Evolutionary conservation across 345 rosid species (phyloP), one percentile per base, ranked within the genome.

Genomic region (Aquilaria yunnanensis): DNA sequence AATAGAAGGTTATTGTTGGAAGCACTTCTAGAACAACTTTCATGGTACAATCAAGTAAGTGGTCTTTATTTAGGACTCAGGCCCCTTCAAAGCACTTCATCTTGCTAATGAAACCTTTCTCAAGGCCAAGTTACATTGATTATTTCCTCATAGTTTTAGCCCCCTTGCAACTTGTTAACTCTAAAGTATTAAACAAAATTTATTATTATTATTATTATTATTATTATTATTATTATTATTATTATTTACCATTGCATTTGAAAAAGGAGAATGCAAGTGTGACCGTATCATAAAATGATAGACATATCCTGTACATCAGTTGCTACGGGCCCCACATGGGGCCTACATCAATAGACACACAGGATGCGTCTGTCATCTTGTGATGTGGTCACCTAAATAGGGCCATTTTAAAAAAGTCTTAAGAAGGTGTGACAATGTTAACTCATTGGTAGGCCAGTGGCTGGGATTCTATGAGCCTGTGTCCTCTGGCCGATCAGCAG

Each of bases 351-450:
- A 23, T 23, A 1, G 23, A 23, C 23, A 23, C 23, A 0, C 23
- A 23, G 23, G 23, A 23, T 23, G 23, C 23, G 23, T 23, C 23
- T 23, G 1, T 23, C 23, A 23, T 23, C 23, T 1, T 23, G 23
- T 23, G 23, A 23, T 23, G 23, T 0, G 23, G 23, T 23, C 23
- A 23, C 23, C 23, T 23, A 23, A 23, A 23, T 23, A 23, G 23
- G 23, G 23, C 23, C 1, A 23, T 23, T 23, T 23, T 23, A 16
- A 54, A 43, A 50, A 84, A 89, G 80, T 80, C 61, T 72, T 85
- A 77, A 69, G 87, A 50, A 92, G 95, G 62, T 80, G 92, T 58
- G 94, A 85, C 56, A 92, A 92, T 45, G 84, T 83, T 59, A 77
- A 85, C 64, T 87, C 97, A 2, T 74, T 77, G 50, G 84, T 80